Base-by-base conservation (phyloP, 345 rosid species). In the Chamaenerion angustifolium region DNA sequence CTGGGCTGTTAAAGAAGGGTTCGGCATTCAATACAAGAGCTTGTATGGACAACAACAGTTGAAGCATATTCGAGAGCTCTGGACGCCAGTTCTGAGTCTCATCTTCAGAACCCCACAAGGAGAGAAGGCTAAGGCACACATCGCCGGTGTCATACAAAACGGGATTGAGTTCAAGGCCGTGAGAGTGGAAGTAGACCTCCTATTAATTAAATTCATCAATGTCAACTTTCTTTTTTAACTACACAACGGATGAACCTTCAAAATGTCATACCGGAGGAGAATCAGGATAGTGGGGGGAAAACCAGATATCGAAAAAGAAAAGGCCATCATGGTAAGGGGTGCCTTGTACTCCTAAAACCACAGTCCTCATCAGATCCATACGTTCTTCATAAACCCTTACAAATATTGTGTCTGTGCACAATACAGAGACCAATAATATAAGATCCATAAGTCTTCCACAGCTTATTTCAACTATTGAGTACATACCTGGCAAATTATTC, bases 241-340 rank as follows among this genome's bases (percentile, higher is more conserved):
- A 71, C 73, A 47, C 75, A 83, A 94, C 51, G 94, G 98, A n/a
- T 95, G 94, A 15, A 1, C 2, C 1, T 1, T 1, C 2, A 21
- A 4, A 21, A 21, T 21, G 4, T 4, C 73, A 47, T 78, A 83
- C 95, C 51, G 95, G 98, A n/a, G 98, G 95, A 15, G 25, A 67
- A 60, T 55, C 55, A 51, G 98, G 98, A 64, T 83, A 90, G 60
- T 60, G 57, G 49, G 66, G 49, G 43, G 95, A 95, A 68, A 90
- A 86, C 79, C 55, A 75, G 59, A 90, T 62, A 61, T 90, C 98
- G 59, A 86, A 83, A 73, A 86, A 90, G 68, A 78, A 90, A 43
- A 90, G 85, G 65, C 98, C 95, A 46, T 90, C 94, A 45, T 83
- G 95, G 68, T 90, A 90, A 21, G 98, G 98, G 61, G 98, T 90